Conservation (phyloP, 2,329 filamentous ascomycete species). For the Neodidymelliopsis sp. region DNA sequence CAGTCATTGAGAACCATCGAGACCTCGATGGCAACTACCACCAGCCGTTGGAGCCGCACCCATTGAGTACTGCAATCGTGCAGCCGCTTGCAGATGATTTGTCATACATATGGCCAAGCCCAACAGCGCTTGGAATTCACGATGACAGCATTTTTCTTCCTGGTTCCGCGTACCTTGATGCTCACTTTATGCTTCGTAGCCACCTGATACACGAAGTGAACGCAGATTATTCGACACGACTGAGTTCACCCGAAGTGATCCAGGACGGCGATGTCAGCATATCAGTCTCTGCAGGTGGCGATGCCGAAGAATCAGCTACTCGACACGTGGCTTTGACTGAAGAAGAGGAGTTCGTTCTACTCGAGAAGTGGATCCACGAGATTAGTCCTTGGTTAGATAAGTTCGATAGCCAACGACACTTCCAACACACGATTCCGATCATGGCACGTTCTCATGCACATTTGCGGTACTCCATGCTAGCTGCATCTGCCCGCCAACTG, state of each 20-base stretch:
- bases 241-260: not conserved
- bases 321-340: not conserved
- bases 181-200: constrained; percentile 26
- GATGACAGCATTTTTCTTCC: constrained; percentile 22
- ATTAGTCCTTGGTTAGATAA: constrained; percentile 60
- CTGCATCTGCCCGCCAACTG: constrained; percentile 63
- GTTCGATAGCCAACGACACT: constrained; percentile 63
- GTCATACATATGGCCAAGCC: not conserved
- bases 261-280: not conserved
- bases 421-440: constrained; percentile 60
- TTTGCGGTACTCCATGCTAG: constrained; percentile 61
- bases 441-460: constrained; percentile 59
- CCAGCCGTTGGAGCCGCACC: not conserved
- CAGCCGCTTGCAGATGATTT: not conserved
- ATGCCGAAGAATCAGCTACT: not conserved
- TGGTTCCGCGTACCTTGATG: constrained; percentile 27
- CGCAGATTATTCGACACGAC: constrained; percentile 23
- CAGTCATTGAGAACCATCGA: not conserved
- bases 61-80: no score
- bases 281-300: not conserved
- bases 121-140: constrained; percentile 5
- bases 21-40: not conserved
- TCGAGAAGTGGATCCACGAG: not conserved
- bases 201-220: constrained; percentile 25
- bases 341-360: not conserved